Evolutionary conservation across 192 early-diverging fungal species (phyloP), one percentile per base, ranked within the genome.

Genomic region (Rhizoclosmatium sp.): DNA sequence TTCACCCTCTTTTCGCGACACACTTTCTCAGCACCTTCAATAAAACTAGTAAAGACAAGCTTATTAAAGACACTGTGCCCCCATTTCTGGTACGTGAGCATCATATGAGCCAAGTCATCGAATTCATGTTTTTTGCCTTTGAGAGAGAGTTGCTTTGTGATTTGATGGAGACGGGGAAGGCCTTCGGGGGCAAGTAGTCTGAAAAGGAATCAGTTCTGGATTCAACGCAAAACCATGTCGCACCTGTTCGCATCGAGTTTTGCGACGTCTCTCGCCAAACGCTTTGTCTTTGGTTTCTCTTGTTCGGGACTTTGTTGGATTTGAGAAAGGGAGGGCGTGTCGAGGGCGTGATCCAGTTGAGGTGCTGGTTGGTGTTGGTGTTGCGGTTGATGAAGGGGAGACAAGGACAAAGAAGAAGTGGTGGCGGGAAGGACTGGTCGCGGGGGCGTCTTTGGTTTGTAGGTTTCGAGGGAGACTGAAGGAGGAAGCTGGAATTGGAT

Each of bases 51-150:
- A 78, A 85, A 85, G 14, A 78, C 47, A 46, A 83, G 60, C 71
- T 83, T 85, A 48, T 80, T 82, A 71, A 78, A 85, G 0, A 85
- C 80, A 2, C 62, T 12, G 49, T 83, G 84, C 2, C 65, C 84
- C 84, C 84, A 85, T 16, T 83, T 81, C 62, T 85, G 79, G 54
- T 85, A 85, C 68, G 73, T 47, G 16, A 80, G 60, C 51, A 85
- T 67, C 5, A 85, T 65, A 54, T 80, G 75, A 23, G 72, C 70
- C 59, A 85, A 73, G 65, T 85, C 74, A 42, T 78, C 76, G 2
- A 72, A 78, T 76, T 82, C 80, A 58, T 82, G 76, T 45, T 78
- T 78, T 48, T 82, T 82, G 12, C 77, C 81, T 65, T 85, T 85
- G 68, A 85, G 69, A 2, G 39, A 42, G 16, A 85, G 14, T 49